Conservation (phyloP, 257 asterid species). For the Paulownia fortunei region DNA sequence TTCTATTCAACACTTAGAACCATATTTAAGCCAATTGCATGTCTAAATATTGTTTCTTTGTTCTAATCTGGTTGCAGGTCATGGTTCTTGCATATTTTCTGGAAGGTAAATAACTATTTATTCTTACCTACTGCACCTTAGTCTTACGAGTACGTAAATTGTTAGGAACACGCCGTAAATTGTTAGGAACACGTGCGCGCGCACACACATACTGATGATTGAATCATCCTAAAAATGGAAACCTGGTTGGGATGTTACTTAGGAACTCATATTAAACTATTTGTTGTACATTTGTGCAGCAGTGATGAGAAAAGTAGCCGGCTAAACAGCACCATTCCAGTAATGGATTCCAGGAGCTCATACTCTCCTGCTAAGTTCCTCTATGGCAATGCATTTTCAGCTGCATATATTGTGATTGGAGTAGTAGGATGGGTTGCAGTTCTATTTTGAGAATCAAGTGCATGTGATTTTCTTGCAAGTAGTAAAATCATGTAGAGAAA, state of each 20-base stretch:
- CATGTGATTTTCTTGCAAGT: slow-evolving; percentile 21
- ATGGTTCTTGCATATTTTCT: slow-evolving; percentile 71
- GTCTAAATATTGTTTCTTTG: neutral
- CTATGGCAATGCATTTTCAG: slow-evolving; percentile 12
- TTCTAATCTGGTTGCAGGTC: slow-evolving; percentile 63
- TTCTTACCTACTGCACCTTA: no score
- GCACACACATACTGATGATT: no score
- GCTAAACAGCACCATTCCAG: slow-evolving; percentile 70
- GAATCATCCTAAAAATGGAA: neutral
- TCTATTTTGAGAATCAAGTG: slow-evolving; percentile 26
- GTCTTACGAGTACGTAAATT: no score
- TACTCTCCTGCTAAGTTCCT: slow-evolving; percentile 30
- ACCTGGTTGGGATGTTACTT: neutral
- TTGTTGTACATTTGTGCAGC: slow-evolving; percentile 37
- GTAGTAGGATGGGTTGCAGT: slow-evolving; percentile 34
- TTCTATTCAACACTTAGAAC: no score
- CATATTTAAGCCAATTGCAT: neutral
- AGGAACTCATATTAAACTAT: neutral
- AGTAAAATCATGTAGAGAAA: slow-evolving; percentile 8
- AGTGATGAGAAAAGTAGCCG: slow-evolving; percentile 52
- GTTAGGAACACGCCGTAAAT: no score
- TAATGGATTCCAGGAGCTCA: slow-evolving; percentile 69
- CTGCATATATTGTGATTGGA: slow-evolving; percentile 33
- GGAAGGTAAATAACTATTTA: no score
- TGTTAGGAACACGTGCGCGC: no score